A percentile compares a stretch with the other conserved stretches of the same genome.
Conservation (phyloP, 1,284 basidiomycete species). For the Pseudozyma sp. region DNA sequence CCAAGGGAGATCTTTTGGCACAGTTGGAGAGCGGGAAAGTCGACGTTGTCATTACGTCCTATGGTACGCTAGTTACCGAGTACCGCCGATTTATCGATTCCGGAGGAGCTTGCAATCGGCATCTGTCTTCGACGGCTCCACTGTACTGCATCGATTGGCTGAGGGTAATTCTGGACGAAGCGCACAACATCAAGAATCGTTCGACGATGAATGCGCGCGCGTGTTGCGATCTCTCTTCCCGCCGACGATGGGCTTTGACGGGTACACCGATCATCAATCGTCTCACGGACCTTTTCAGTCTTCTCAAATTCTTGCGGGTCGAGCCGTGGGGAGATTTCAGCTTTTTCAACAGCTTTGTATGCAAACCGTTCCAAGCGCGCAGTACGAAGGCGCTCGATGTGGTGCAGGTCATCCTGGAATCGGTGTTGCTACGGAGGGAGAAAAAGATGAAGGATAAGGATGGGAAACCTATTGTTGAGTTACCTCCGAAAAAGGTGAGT, state of each 20-base stretch:
- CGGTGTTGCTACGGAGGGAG: slow-evolving; percentile 82
- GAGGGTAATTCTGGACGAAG: slow-evolving; percentile 77
- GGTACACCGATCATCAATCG: slow-evolving; percentile 94
- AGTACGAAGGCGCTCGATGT: slow-evolving; percentile 65
- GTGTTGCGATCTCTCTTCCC: slow-evolving; percentile 83
- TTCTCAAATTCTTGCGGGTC: slow-evolving; percentile 79
- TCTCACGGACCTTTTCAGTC: slow-evolving; percentile 84
- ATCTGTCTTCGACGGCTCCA: slow-evolving; percentile 32
- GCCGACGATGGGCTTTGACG: slow-evolving; percentile 89
- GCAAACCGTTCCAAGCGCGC: slow-evolving; percentile 65
- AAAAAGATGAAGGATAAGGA: slow-evolving; percentile 89
- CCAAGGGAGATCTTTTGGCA: slow-evolving; percentile 79
- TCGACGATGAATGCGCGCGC: slow-evolving; percentile 90
- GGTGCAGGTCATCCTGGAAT: slow-evolving; percentile 65
- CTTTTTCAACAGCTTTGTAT: slow-evolving; percentile 68
- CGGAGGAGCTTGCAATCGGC: slow-evolving; percentile 34
- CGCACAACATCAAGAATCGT: slow-evolving; percentile 93
- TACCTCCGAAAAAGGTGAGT: slow-evolving; percentile 84
- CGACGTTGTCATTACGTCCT: slow-evolving; percentile 88
- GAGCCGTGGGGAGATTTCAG: slow-evolving; percentile 79
- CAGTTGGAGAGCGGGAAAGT: slow-evolving; percentile 72
- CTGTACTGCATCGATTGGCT: slow-evolving; percentile 65
- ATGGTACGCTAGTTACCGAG: slow-evolving; percentile 73
- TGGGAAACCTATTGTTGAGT: slow-evolving; percentile 87
- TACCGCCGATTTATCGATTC: slow-evolving; percentile 55